Base-by-base conservation (phyloP, 257 asterid species). In the Linderniella brevidens region DNA sequence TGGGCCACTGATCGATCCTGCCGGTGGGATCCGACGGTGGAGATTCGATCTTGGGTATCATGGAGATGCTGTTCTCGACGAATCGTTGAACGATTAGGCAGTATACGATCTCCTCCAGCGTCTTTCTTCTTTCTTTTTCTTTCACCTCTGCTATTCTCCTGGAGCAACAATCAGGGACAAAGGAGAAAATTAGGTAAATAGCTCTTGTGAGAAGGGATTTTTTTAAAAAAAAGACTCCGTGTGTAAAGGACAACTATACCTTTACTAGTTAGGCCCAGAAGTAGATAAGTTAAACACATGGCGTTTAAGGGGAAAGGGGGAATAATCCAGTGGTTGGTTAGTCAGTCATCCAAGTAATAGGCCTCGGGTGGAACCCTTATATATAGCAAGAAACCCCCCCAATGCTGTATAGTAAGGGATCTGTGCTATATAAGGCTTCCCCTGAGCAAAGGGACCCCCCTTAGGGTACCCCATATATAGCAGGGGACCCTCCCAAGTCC, bases 131-230 rank as follows among this genome's bases (percentile, higher is more conserved):
- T 41, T 80, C 97, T 41, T 75, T 83, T 73, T 80, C 95, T 75
- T 74, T 80, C 61, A 87, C 75, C 71, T 80, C 93, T 48, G 78
- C 81, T 69, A 87, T 87, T 71, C 95, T 83, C 88, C 97, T 87
- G 88, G 72, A 60, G 56, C 46, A 13, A 51, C 6, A 6, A n/a
- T n/a, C n/a, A n/a, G n/a, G n/a, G n/a, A 14, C 50, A 58, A 35
- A 52, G 39, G 29, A 17, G 56, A 29, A 35, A 44, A 50, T 63
- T 44, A 55, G 15, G 13, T 10, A 12, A 17, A 20, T 7, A n/a
- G 1, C 13, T 45, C 20, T 11, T 41, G 46, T n/a, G 14, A 17
- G 4, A n/a, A 41, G 12, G 5, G n/a, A 47, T 5, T 2, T 17
- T 19, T 19, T 3, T 1, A 19, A 1, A 4, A 16, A 6, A 1